Conservation (phyloP, 371 early-diverging fungal genomes). For the Mortierella polycephala region DNA sequence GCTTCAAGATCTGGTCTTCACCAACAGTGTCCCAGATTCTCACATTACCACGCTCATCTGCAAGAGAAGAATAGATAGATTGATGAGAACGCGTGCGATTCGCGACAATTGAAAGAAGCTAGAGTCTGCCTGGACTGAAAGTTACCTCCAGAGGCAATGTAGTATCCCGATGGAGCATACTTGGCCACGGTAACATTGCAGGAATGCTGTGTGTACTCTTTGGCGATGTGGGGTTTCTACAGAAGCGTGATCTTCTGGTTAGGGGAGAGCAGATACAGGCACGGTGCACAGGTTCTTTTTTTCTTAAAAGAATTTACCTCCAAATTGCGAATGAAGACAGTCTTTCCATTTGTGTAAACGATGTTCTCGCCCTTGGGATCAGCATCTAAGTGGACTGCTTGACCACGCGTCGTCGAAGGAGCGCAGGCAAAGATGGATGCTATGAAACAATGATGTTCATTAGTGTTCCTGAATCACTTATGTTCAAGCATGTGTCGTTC, state of each 20-base stretch:
- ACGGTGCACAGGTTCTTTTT: background rate
- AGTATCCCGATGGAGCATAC: conserved; percentile 93
- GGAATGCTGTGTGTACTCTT: conserved; percentile 88
- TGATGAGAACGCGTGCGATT: background rate
- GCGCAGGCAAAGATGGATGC: conserved; percentile 79
- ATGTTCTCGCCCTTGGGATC: conserved; percentile 91
- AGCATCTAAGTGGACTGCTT: conserved; percentile 80
- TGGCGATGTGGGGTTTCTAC: conserved; percentile 83
- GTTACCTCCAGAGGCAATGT: conserved; percentile 93
- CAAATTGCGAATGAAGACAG: conserved; percentile 89
- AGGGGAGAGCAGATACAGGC: no score
- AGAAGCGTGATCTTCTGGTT: no score
- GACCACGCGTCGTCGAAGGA: conserved; percentile 86
- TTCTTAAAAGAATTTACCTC: conserved; percentile 60
- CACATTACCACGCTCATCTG: conserved; percentile 89
- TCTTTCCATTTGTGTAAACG: conserved; percentile 90
- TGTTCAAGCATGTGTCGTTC: background rate
- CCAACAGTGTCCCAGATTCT: conserved; percentile 94
- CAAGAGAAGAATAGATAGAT: background rate
- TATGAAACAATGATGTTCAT: conserved; percentile 22
- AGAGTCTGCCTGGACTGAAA: background rate
- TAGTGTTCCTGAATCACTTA: background rate
- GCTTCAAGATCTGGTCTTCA: conserved; percentile 88
- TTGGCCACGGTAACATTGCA: conserved; percentile 85
- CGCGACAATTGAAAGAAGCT: background rate